Evolutionary conservation across 352 stramenopile genomes (phyloP).

Genomic region (Pythium diclinum): DNA sequence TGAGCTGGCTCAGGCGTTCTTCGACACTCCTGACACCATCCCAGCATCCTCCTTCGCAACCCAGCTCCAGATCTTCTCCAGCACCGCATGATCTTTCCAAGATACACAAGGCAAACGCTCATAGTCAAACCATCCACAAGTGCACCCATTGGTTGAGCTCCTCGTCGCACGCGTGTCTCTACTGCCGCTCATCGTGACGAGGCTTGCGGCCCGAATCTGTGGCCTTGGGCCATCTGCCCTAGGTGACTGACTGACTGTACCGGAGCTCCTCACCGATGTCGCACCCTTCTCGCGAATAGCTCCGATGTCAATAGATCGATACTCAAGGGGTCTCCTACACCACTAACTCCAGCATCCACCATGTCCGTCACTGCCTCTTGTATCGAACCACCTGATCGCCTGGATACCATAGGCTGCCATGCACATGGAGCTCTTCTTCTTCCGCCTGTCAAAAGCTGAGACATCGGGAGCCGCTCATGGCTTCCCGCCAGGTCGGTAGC

Average conservation of each 20-base stretch:
- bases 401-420: background rate
- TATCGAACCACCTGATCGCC: background rate
- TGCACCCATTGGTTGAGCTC: background rate
- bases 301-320: background rate
- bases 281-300: background rate
- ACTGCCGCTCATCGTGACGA: background rate
- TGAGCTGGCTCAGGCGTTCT: conserved; percentile 9
- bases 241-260: background rate
- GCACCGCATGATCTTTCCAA: background rate
- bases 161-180: conserved; percentile 1
- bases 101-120: background rate
- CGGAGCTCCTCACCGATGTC: conserved; percentile 9
- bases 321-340: too few relatives aligned
- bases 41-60: conserved; percentile 12
- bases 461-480: too few relatives aligned
- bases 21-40: background rate
- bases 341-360: background rate
- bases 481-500: background rate
- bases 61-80: conserved; percentile 18
- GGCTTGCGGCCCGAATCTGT: background rate
- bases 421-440: too few relatives aligned
- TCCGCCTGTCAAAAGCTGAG: background rate
- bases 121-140: background rate
- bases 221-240: background rate
- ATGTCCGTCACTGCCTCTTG: background rate